Base-by-base conservation (phyloP, 176 grass and related monocot genomes). In the Chrysopogon serrulatus region DNA sequence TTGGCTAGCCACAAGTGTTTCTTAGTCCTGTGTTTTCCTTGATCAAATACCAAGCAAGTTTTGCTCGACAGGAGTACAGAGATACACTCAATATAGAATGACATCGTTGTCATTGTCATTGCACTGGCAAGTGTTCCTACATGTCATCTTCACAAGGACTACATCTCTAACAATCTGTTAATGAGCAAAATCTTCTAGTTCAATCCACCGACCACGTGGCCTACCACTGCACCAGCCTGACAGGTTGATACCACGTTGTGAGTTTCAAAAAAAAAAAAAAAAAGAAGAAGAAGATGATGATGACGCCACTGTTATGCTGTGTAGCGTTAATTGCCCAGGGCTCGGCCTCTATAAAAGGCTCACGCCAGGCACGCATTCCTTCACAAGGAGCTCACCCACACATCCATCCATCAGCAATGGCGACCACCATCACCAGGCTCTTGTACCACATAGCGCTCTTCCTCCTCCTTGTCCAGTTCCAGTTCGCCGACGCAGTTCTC, bases 381-480 rank as follows among this genome's bases (percentile, higher is more conserved):
- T 47, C 76, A 79, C 16, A 67, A 24, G 32, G 60, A 73, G 42
- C 43, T 73, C 68, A 64, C n/a, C 2, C 40, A 26, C 56, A 60
- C 24, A 57, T 24, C 59, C 39, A 33, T 10, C 30, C 68, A 32
- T 40, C 67, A 66, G 18, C 71, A 60, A 87, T 87, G 86, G 79
- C 51, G 80, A 61, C 72, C 49, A 24, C 7, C 30, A 8, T n/a
- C 63, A 40, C 86, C 31, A 69, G 41, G n/a, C 30, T 39, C 63
- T 61, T 47, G 57, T 26, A 3, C 23, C 41, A 11, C 37, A 36
- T 72, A 16, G 27, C 42, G 0, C 24, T 70, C 51, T 23, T 65
- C 9, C 35, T 81, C 65, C 21, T 86, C 40, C 54, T 85, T 8
- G 19, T 19, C 14, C 74, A 82, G 71, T 24, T 19, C 14, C 74